Conservation (phyloP, 768 basidiomycete genomes). For the Mycena kentingensis region DNA sequence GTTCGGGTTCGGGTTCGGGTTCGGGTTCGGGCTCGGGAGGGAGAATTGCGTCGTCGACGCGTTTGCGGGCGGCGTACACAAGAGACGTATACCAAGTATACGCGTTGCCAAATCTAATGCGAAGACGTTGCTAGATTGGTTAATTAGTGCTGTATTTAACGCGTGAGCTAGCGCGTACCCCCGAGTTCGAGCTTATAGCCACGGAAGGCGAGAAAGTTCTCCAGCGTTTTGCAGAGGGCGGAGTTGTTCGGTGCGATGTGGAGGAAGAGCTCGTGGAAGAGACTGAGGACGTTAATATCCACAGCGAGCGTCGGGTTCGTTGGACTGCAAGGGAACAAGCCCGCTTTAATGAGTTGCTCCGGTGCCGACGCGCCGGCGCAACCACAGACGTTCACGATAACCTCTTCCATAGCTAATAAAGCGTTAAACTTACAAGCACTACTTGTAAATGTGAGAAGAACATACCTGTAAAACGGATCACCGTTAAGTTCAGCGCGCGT, state of each 20-base stretch:
- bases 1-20: no score
- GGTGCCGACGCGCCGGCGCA: slow-evolving; percentile 22
- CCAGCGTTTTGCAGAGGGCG: slow-evolving; percentile 31
- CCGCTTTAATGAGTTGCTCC: slow-evolving; percentile 27
- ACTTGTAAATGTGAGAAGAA: not conserved
- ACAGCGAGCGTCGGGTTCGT: slow-evolving; percentile 33
- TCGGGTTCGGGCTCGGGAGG: not conserved
- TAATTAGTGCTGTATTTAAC: not conserved
- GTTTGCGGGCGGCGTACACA: slow-evolving; percentile 9
- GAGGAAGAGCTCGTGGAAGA: slow-evolving; percentile 30
- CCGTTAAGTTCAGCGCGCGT: not conserved
- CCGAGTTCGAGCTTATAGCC: slow-evolving; percentile 1
- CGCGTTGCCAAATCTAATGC: slow-evolving; percentile 27
- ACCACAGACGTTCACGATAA: not conserved
- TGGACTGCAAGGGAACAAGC: slow-evolving; percentile 34
- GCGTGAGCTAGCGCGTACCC: not conserved
- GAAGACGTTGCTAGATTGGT: slow-evolving; percentile 27
- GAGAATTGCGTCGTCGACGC: not conserved
- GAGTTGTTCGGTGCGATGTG: slow-evolving; percentile 29
- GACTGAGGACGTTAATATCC: slow-evolving; percentile 32
- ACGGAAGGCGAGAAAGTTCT: slow-evolving; percentile 23
- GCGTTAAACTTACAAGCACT: not conserved
- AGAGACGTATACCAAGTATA: slow-evolving; percentile 30
- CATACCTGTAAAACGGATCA: not conserved
- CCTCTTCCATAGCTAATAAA: slow-evolving; percentile 4